Percentiles rank a stretch among this genome's conserved stretches.
phyloP scores from a whole-genome alignment of 2,329 filamentous ascomycete species.

The Clathrospora elynae region DNA sequence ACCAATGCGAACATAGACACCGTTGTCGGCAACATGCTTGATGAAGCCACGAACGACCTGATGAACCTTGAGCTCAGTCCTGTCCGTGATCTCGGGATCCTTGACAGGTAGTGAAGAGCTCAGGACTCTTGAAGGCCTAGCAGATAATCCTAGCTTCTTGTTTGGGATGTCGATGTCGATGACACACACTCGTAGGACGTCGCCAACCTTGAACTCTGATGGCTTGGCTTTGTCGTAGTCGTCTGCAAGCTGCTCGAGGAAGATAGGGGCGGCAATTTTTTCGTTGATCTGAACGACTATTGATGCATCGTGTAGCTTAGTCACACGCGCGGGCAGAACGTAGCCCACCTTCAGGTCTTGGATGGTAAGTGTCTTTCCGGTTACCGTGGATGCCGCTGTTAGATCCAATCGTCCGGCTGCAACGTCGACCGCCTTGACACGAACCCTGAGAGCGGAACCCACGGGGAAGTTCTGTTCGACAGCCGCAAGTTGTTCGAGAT shows the following conservation, averaged over 20 bases:
- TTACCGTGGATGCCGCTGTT: constrained; percentile 69
- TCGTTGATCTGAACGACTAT: constrained; percentile 86
- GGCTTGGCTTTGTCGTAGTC: constrained; percentile 83
- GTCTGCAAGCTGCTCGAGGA: constrained; percentile 82
- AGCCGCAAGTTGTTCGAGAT: constrained; percentile 77
- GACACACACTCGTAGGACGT: constrained; percentile 85
- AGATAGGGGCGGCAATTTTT: constrained; percentile 75
- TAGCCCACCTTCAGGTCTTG: constrained; percentile 76
- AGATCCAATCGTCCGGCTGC: constrained; percentile 80
- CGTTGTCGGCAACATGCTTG: constrained; percentile 86
- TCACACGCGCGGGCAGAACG: constrained; percentile 81
- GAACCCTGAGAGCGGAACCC: constrained; percentile 83
- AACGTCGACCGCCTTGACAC: constrained; percentile 74
- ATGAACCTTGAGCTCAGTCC: constrained; percentile 74
- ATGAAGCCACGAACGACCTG: constrained; percentile 89
- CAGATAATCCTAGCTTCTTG: constrained; percentile 81
- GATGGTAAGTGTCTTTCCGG: constrained; percentile 66
- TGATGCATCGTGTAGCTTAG: constrained; percentile 81
- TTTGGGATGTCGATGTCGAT: constrained; percentile 79
- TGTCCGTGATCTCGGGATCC: constrained; percentile 76
- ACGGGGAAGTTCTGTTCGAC: constrained; percentile 81
- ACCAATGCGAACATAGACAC: constrained; percentile 83
- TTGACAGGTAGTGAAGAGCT: constrained; percentile 81
- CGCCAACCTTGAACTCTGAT: constrained; percentile 76
- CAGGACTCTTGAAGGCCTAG: constrained; percentile 83